Evolutionary conservation across 192 early-diverging fungal genomes (phyloP), one percentile per base, ranked within the genome.

Genomic region (Gamsiella multidivaricata): DNA sequence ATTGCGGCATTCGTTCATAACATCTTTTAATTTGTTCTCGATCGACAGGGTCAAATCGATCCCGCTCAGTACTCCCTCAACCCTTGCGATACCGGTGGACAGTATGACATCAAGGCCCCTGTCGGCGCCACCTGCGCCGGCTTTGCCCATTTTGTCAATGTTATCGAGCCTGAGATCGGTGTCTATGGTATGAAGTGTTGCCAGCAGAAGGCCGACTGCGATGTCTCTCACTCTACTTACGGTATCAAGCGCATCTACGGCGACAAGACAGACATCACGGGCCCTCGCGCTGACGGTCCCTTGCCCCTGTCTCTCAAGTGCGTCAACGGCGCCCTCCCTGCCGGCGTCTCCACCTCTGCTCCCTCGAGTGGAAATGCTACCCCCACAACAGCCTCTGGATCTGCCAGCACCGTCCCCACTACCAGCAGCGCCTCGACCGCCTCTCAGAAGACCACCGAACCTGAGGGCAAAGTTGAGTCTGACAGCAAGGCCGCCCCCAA

Each of bases 151-250:
- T 85, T 85, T 69, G 84, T 85, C 20, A 80, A 79, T 31, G 54
- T 85, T 17, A 66, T 85, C 49, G 84, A 83, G 50, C 82, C 84
- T 29, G 59, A 64, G 36, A 46, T 69, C 34, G 60, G 65, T 43
- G 70, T 62, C 14, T 85, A 83, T 65, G 82, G 82, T 54, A 85
- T 85, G 67, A 69, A 80, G 20, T 85, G 84, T 71, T 85, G 84
- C 32, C 54, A 73, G 28, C 39, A 65, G 32, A 61, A 59, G 56
- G 46, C 43, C 22, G 58, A 71, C 54, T 67, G 58, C 43, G 69
- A 71, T 46, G 58, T 66, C 54, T 63, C 31, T 2, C 58, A 65
- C 45, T 57, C 69, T 2, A 57, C 37, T 20, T 72, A 62, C 59
- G 59, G 64, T 61, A 54, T 64, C 54, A 69, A 47, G 26, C 61